Conservation (phyloP, 129 eudicot genomes). For the Apium graveolens region DNA sequence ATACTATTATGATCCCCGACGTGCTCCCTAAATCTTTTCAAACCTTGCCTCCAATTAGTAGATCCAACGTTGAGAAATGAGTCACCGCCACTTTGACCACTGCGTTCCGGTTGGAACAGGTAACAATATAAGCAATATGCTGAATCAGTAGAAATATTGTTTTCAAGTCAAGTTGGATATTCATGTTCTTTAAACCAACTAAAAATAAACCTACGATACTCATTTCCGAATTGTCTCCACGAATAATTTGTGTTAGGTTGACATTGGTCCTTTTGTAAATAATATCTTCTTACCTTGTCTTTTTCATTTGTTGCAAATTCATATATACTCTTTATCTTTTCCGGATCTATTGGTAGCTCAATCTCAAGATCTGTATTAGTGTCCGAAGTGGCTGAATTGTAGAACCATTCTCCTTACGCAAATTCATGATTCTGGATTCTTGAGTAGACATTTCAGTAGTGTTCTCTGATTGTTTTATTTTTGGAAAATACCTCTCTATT, state of each 20-base stretch:
- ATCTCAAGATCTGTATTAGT: too few species aligned
- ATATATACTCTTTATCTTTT: not conserved
- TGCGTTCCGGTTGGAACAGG: not conserved
- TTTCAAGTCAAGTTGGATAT: not conserved
- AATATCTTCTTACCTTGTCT: not conserved
- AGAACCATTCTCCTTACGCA: too few species aligned
- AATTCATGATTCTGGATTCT: too few species aligned
- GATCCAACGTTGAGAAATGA: not conserved
- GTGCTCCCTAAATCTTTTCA: too few species aligned
- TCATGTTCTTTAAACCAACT: too few species aligned
- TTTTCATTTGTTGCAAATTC: not conserved
- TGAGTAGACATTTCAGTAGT: too few species aligned
- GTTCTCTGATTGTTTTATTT: too few species aligned
- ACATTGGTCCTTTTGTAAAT: not conserved
- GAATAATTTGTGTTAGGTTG: not conserved
- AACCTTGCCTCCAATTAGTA: too few species aligned
- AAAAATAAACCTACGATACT: not conserved
- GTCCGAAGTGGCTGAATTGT: too few species aligned
- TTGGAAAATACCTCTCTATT: too few species aligned
- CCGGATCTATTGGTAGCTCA: not conserved
- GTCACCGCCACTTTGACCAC: not conserved
- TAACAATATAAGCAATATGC: not conserved
- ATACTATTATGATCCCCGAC: too few species aligned
- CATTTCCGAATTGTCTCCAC: not conserved
- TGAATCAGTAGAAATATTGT: too few species aligned